These are phyloP conservation scores for Viridothelium virens DNA, from an alignment of 495 filamentous ascomycete species.

Conservation along the genomic window DNA sequence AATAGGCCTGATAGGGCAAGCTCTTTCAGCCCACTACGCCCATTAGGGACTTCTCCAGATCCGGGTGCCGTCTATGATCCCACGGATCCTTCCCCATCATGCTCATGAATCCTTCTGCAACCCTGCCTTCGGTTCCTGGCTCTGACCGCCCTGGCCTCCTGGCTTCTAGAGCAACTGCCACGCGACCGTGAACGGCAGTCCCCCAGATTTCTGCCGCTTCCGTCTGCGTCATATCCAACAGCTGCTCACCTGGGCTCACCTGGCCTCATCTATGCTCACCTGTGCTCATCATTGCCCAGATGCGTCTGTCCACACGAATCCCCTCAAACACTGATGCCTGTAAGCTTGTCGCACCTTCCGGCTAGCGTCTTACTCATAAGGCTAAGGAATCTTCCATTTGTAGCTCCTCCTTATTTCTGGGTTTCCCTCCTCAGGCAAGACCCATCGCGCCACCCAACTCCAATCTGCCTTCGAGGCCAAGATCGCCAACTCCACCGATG, in stretches of 20 bases:
- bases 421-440: conserved; percentile 88
- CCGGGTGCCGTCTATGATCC: too few relatives aligned
- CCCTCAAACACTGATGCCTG: not conserved
- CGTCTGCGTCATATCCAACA: conserved; percentile 9
- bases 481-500: conserved; percentile 43
- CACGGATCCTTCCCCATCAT: not conserved
- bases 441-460: conserved; percentile 74
- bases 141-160: conserved; percentile 5
- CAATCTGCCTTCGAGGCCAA: conserved; percentile 52
- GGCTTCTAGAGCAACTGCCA: not conserved
- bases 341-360: not conserved
- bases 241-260: not conserved
- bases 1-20: not conserved
- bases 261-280: too few relatives aligned
- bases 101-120: not conserved
- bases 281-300: not conserved
- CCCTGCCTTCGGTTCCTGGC: not conserved
- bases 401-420: conserved; percentile 92
- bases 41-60: not conserved
- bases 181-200: not conserved
- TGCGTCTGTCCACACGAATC: not conserved
- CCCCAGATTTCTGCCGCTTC: conserved; percentile 2
- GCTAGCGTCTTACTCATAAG: not conserved
- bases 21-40: too few relatives aligned
- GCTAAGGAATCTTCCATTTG: not conserved